Evolutionary conservation across 345 rosid species (phyloP), one percentile per base, ranked within the genome.

Genomic region (Brassica rapa): DNA sequence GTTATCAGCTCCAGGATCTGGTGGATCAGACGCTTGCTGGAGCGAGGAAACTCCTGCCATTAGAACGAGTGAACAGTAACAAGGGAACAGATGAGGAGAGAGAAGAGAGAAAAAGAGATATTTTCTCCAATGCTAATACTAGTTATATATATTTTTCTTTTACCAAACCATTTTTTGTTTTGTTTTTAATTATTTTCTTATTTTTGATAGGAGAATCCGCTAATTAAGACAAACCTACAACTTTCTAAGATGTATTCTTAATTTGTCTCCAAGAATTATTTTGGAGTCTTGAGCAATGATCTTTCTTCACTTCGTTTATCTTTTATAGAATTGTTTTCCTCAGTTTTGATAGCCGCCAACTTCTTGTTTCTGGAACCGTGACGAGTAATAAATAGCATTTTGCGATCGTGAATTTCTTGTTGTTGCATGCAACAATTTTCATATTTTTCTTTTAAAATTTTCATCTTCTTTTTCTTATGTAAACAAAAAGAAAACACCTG

Each of bases 241-340:
- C 10, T 29, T 76, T 68, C 55, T 37, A 61, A 68, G 71, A 77
- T 55, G 49, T 39, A 39, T 64, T 59, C 21, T 65, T 78, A 46
- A 66, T 41, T 57, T 66, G 63, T 72, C 29, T 71, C 51, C 25
- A 3, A 21, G 12, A 0, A 41, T 15, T 8, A 64, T 39, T 27
- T 37, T 71, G 72, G 67, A 43, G 24, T 71, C 66, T 35, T 71
- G 66, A 63, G n/a, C 37, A 4, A 9, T 9, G 33, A 27, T 57
- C 8, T 39, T 64, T 74, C 37, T 32, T 30, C 63, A 12, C 2
- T 46, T 10, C 29, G 9, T 27, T 27, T 62, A 63, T 35, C 25
- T 15, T 23, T 66, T 53, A 59, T 49, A 4, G 1, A 30, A 55
- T 51, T 37, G 7, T 67, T 24, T 33, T 39, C 29, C 27, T 43